phyloP scores from a whole-genome alignment of 495 filamentous ascomycete genomes.

The Penicillium fimorum region DNA sequence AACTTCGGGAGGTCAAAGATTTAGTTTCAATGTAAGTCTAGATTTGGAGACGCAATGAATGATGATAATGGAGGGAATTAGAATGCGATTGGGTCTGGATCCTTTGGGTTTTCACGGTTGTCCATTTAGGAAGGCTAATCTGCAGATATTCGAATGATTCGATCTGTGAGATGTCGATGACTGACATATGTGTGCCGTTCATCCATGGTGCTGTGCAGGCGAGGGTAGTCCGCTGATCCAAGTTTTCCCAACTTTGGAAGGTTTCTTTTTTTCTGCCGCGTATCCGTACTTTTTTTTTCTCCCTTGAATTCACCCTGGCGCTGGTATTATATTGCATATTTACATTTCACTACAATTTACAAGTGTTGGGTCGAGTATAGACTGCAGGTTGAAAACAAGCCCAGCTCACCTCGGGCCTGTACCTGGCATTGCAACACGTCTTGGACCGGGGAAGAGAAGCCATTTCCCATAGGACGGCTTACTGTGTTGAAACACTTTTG shows the following conservation, averaged over 20 bases:
- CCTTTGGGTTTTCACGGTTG: neutral
- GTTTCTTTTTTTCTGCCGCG: neutral
- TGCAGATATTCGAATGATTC: neutral
- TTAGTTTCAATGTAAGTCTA: neutral
- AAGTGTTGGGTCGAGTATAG: neutral
- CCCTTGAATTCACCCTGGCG: neutral
- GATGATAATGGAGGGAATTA: neutral
- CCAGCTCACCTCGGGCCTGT: conserved; percentile 19
- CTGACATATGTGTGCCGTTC: conserved; percentile 3
- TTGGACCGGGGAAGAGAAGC: neutral
- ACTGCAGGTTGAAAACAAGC: conserved; percentile 19
- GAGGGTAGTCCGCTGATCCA: neutral
- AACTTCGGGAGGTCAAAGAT: neutral
- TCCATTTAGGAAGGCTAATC: neutral
- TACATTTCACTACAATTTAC: neutral
- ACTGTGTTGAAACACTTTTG: neutral
- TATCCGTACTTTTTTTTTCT: neutral
- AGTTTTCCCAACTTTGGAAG: neutral
- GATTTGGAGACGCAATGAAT: neutral
- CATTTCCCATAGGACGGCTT: conserved; percentile 11
- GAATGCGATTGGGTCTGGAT: neutral
- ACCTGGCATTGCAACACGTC: conserved; percentile 21
- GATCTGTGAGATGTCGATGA: conserved; percentile 10
- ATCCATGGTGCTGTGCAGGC: conserved; percentile 6
- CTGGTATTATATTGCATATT: neutral